These are phyloP conservation scores for Epichloe amarillans DNA, from an alignment of 2,329 filamentous ascomycete genomes.

Conservation along the genomic window DNA sequence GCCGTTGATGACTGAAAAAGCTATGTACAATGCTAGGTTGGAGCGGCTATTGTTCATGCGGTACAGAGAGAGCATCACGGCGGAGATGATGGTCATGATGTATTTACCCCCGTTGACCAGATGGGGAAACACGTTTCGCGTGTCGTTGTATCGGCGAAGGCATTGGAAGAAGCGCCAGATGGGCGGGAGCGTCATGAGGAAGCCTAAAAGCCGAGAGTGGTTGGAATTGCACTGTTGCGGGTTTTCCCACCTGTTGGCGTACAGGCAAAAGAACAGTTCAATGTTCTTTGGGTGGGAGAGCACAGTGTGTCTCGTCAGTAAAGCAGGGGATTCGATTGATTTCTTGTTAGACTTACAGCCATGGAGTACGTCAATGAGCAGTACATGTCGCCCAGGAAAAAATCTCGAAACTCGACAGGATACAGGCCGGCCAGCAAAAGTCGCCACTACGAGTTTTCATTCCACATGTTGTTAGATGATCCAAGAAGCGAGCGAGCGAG, in stretches of 20 bases:
- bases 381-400: slow-evolving; percentile 95
- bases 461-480: not conserved
- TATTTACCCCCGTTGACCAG: slow-evolving; percentile 91
- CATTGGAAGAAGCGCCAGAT: slow-evolving; percentile 90
- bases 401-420: slow-evolving; percentile 91
- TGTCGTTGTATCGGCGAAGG: slow-evolving; percentile 77
- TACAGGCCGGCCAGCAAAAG: slow-evolving; percentile 75
- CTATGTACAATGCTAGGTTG: slow-evolving; percentile 60
- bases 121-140: slow-evolving; percentile 78
- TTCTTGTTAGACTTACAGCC: slow-evolving; percentile 45
- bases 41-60: slow-evolving; percentile 50
- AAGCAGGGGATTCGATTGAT: not conserved
- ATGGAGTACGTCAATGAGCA: slow-evolving; percentile 88
- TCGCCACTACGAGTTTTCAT: slow-evolving; percentile 48
- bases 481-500: not conserved
- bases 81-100: slow-evolving; percentile 66
- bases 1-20: slow-evolving; percentile 68
- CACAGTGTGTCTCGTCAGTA: not conserved
- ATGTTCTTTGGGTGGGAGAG: slow-evolving; percentile 47
- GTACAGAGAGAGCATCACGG: slow-evolving; percentile 68
- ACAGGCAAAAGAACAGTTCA: slow-evolving; percentile 88
- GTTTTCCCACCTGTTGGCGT: slow-evolving; percentile 62
- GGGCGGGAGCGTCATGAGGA: slow-evolving; percentile 69
- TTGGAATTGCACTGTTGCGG: slow-evolving; percentile 72
- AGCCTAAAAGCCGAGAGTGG: slow-evolving; percentile 71